Base-by-base conservation (phyloP, 2,329 filamentous ascomycete species). In the Lasiodiplodia gonubiensis region DNA sequence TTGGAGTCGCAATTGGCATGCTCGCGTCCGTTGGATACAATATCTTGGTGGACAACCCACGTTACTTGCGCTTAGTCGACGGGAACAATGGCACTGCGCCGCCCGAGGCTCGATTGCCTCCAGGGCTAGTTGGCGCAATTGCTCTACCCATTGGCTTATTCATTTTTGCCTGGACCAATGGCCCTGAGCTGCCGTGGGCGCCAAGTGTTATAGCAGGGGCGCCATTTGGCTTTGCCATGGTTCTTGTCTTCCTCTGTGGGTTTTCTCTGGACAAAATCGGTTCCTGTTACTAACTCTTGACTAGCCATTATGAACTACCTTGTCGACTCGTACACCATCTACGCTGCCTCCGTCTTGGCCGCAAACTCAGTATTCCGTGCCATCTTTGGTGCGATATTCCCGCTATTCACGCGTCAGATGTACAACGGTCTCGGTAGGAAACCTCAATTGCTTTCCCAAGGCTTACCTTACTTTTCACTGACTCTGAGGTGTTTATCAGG, bases 351-450 rank as follows among this genome's bases (percentile, higher is more conserved):
- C 0, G 90, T 89, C 0, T 81, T 94, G 10, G 91, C 92, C 2
- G 90, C 90, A 59, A 92, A 94, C 78, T 91, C 91, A 0, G 90
- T 96, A 74, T 80, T 96, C 46, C 89, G 92, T 71, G 93, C 91
- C 0, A 81, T 93, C 10, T 90, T 89, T 69, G 92, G 91, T 70
- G 91, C 92, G 2, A 88, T 85, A 0, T 95, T 96, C 82, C 92
- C 92, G 0, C 85, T 95, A 1, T 95, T 95, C 76, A 88, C 90
- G 0, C 85, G 82, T 1, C 89, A 92, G 73, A 92, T 84, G 82
- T 84, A 84, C 71, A 69, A 68, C 11, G 63, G 70, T 42, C 70
- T 80, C 3, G 78, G 73, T 52, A 48, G 2, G 57, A 6, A 46
- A n/a, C 4, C 16, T 23, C 37, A 10, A 4, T 27, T 16, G 21